These are phyloP conservation scores for Raphanus sativus DNA, from an alignment of 345 rosid genomes.

Conservation along the genomic window DNA sequence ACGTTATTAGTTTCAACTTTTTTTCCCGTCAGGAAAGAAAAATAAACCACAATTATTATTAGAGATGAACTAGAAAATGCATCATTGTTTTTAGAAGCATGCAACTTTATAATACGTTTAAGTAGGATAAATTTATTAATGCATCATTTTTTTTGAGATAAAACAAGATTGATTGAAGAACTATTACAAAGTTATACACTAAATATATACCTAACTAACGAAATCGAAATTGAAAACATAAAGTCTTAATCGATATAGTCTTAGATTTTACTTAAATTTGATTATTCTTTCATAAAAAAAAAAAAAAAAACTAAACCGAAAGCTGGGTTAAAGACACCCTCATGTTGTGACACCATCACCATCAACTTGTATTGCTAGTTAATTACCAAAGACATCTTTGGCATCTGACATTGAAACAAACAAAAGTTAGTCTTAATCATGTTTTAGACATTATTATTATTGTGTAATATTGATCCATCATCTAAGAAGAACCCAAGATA, in stretches of 20 bases:
- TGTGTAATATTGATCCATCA: no score
- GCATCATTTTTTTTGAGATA: no score
- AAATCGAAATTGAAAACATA: no score
- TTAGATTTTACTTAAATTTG: neutral
- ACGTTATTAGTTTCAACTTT: conserved; percentile 21
- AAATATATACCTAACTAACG: no score
- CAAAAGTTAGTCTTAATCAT: neutral
- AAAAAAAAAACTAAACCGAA: no score
- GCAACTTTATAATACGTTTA: no score
- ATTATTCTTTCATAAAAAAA: neutral
- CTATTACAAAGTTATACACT: no score
- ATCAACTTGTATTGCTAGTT: conserved; percentile 24
- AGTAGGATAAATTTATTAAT: no score
- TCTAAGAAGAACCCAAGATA: no score
- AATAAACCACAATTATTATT: neutral
- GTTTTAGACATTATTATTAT: conserved; percentile 1
- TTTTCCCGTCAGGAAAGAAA: neutral
- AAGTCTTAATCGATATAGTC: no score
- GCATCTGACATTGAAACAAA: conserved; percentile 6
- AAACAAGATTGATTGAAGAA: no score
- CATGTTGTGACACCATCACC: conserved; percentile 1
- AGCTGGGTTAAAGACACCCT: neutral
- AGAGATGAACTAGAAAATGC: neutral
- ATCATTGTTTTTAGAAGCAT: no score
- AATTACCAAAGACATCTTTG: conserved; percentile 23